Evolutionary conservation across 2,329 filamentous ascomycete species (phyloP), one percentile per base, ranked within the genome.

Genomic region (Pleurostoma richardsiae): DNA sequence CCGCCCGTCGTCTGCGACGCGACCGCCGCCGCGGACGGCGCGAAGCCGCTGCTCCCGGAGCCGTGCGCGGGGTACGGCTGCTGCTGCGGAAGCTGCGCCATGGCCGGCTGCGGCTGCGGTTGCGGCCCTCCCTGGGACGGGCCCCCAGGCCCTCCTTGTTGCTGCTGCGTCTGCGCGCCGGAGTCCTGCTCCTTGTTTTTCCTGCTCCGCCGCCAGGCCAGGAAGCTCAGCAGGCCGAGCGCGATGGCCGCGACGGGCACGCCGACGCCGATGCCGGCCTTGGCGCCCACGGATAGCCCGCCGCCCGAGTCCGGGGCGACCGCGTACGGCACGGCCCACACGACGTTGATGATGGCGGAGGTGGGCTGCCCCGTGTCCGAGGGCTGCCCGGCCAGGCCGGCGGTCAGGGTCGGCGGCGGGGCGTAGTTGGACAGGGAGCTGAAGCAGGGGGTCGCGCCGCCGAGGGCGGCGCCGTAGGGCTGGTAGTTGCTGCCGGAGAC

Each of bases 251-350:
- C 73, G 0, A 76, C 58, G 2, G 74, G 68, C 4, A 76, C 70
- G 19, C 77, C 80, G 1, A 76, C 66, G 5, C 73, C 78, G n/a
- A 84, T 74, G 3, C 80, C 80, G 0, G 74, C 77, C 54, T 75
- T 79, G 3, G 76, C 78, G 1, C 73, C 77, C 1, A 67, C 59
- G 2, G 74, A 73, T 5, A 80, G 57, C 3, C 59, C 59, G 3
- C 46, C 48, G 29, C 40, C 44, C 3, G 40, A 19, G 6, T 31
- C 26, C 1, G 39, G 33, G 10, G 48, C 52, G 27, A 43, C 48
- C n/a, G 8, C 33, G 41, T 56, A 61, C 33, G 52, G 51, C 55
- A 59, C 58, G 30, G 59, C 51, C 54, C 56, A 61, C 29, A 60
- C 52, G 29, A 61, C 50, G 50, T 59, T 59, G 49, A 58, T 47